A percentile compares a stretch with the other conserved stretches of the same genome.
These are phyloP conservation scores for Pilobolus umbonatus DNA, from an alignment of 192 early-diverging fungal genomes.

Conservation along the genomic window DNA sequence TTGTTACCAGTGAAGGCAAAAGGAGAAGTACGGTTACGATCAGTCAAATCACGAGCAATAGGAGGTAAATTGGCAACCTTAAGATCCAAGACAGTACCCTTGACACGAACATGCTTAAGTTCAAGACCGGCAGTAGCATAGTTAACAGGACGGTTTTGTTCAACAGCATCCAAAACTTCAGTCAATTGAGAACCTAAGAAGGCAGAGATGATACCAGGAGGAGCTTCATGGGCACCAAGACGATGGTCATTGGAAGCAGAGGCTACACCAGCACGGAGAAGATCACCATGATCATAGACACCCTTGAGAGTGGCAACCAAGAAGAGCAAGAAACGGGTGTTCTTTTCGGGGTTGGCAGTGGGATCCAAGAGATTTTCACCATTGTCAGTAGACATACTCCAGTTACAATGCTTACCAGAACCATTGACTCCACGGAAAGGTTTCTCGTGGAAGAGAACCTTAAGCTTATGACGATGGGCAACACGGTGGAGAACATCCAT, in stretches of 20 bases:
- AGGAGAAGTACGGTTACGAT: slow-evolving; percentile 99
- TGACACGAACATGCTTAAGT: slow-evolving; percentile 86
- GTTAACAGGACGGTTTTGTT: slow-evolving; percentile 79
- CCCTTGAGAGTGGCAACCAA: slow-evolving; percentile 88
- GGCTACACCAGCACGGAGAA: slow-evolving; percentile 87
- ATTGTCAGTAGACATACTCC: slow-evolving; percentile 88
- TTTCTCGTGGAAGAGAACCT: slow-evolving; percentile 99
- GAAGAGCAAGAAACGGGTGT: slow-evolving; percentile 97
- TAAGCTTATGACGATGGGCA: slow-evolving; percentile 95
- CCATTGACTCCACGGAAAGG: slow-evolving; percentile 99
- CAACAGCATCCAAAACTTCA: slow-evolving; percentile 89
- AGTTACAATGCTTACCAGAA: slow-evolving; percentile 99
- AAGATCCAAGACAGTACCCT: slow-evolving; percentile 91
- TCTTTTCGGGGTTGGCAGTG: slow-evolving; percentile 93
- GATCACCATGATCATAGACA: slow-evolving; percentile 86
- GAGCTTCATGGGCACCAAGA: slow-evolving; percentile 96
- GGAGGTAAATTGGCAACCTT: slow-evolving; percentile 90
- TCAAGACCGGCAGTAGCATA: slow-evolving; percentile 71
- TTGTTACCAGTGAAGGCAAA: slow-evolving; percentile 99
- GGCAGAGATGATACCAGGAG: slow-evolving; percentile 92
- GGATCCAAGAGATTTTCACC: slow-evolving; percentile 98
- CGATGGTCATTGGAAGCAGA: slow-evolving; percentile 96
- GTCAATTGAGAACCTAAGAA: slow-evolving; percentile 95
- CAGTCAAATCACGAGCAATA: slow-evolving; percentile 94
- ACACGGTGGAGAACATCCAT: slow-evolving; percentile 98